Percentiles rank a stretch among this genome's conserved stretches.
Conservation (phyloP, 192 early-diverging fungal genomes). For the Irineochytrium annulatum region DNA sequence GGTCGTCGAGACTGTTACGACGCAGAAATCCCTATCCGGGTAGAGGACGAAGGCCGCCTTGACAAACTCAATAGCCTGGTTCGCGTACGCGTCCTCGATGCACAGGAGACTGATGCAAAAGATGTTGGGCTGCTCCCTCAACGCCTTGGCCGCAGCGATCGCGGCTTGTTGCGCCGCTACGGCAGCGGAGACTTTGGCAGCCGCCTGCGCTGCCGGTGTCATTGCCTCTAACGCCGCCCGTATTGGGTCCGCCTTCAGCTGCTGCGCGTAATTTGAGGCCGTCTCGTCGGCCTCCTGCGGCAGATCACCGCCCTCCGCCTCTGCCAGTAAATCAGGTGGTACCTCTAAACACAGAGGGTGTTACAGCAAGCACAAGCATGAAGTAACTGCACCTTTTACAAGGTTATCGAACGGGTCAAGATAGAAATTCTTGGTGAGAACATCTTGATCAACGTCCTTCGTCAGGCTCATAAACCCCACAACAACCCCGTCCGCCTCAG, state of each 20-base stretch:
- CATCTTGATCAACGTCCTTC: constrained; percentile 36
- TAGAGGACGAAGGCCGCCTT: constrained; percentile 38
- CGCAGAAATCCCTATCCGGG: constrained; percentile 49
- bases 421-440: constrained; percentile 38
- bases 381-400: constrained; percentile 37
- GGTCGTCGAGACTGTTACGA: constrained; percentile 39
- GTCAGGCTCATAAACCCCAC: constrained; percentile 53
- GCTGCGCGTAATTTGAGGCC: not conserved
- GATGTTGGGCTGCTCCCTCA: constrained; percentile 30
- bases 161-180: constrained; percentile 22
- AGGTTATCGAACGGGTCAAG: constrained; percentile 45
- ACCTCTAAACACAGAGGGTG: not conserved
- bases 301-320: not conserved
- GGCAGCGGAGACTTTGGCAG: constrained; percentile 17
- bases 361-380: not conserved
- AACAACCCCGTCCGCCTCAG: constrained; percentile 43
- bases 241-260: constrained; percentile 14
- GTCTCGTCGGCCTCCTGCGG: not conserved
- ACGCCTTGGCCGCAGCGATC: constrained; percentile 5
- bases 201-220: constrained; percentile 16
- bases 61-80: constrained; percentile 42
- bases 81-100: constrained; percentile 41
- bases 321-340: not conserved
- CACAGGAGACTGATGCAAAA: constrained; percentile 48
- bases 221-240: constrained; percentile 22